phyloP scores from a whole-genome alignment of 1,284 basidiomycete genomes.

The Vanrija sp. region DNA sequence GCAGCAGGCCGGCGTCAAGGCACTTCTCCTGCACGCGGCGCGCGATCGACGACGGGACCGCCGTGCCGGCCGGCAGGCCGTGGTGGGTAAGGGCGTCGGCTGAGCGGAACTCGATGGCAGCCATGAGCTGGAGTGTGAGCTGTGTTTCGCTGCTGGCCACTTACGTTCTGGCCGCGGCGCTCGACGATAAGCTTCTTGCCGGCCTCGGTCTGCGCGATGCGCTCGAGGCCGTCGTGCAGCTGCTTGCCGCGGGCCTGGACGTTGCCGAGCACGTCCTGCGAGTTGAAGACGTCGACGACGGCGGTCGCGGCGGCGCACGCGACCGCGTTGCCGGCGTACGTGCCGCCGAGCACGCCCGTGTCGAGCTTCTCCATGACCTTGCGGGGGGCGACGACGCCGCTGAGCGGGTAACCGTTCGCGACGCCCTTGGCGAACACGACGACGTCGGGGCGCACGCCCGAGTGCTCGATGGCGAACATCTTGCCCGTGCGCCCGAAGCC shows the following conservation, averaged over 20 bases:
- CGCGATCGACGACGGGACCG: constrained; percentile 61
- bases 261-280: constrained; percentile 63
- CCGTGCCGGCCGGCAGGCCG: constrained; percentile 39
- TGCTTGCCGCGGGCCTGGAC: constrained; percentile 68
- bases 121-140: constrained; percentile 58
- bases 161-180: constrained; percentile 65
- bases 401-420: constrained; percentile 68
- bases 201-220: constrained; percentile 12
- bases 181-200: constrained; percentile 59
- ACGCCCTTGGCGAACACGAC: constrained; percentile 73
- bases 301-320: constrained; percentile 79
- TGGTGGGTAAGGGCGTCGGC: constrained; percentile 35
- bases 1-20: constrained; percentile 73
- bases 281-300: constrained; percentile 21
- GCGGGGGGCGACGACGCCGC: constrained; percentile 72
- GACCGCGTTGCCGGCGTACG: constrained; percentile 71
- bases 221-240: constrained; percentile 53
- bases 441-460: constrained; percentile 74
- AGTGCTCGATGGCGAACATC: constrained; percentile 66
- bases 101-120: constrained; percentile 63
- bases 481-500: constrained; percentile 71
- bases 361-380: constrained; percentile 60
- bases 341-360: constrained; percentile 33
- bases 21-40: constrained; percentile 67
- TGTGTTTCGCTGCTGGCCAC: not conserved